Conservation (phyloP, 768 basidiomycete genomes). For the Termitomyces sp. region DNA sequence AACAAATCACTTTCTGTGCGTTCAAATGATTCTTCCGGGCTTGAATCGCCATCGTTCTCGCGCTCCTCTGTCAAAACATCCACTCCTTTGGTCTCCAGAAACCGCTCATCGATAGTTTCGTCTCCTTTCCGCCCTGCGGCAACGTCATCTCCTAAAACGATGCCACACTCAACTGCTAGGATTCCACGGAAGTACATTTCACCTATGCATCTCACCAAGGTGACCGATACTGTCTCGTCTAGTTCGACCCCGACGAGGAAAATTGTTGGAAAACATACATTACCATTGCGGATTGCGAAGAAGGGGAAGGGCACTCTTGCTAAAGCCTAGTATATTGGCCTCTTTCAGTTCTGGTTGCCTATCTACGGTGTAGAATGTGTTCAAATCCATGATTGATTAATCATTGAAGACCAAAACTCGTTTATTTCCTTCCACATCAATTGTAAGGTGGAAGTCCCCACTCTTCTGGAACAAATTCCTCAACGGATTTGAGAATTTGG, state of each 20-base stretch:
- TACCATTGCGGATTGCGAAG: constrained; percentile 9
- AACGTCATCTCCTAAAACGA: not conserved
- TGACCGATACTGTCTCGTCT: not conserved
- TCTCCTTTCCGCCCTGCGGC: constrained; percentile 1
- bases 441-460: constrained; percentile 78
- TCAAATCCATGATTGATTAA: not conserved
- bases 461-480: constrained; percentile 71
- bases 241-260: constrained; percentile 5
- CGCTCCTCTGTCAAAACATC: constrained; percentile 3
- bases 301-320: not conserved
- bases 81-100: constrained; percentile 2
- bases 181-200: not conserved
- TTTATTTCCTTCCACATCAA: not conserved
- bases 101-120: not conserved
- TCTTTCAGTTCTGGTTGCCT: not conserved
- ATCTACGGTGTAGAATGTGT: not conserved
- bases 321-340: not conserved
- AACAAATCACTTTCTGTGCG: not conserved
- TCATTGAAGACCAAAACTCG: not conserved
- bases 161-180: not conserved
- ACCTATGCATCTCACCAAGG: not conserved
- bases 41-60: constrained; percentile 1
- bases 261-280: not conserved
- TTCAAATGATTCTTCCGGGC: not conserved
- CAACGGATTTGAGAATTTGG: constrained; percentile 52